Evolutionary conservation across 352 stramenopile genomes (phyloP).

Genomic region (Phytopythium aichiense): DNA sequence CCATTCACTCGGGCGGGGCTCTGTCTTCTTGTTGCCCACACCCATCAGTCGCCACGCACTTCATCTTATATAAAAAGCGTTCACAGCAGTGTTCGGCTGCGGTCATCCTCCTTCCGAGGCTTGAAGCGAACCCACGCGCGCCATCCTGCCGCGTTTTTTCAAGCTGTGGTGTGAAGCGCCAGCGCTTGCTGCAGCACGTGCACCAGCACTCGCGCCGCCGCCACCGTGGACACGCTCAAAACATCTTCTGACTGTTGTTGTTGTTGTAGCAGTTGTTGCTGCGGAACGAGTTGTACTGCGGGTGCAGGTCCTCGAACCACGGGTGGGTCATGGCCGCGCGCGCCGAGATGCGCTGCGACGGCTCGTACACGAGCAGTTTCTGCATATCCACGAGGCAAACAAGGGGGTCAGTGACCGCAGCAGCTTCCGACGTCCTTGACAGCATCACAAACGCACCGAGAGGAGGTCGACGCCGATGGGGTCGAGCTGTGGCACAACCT

Average conservation of each 20-base stretch:
- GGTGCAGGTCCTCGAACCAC: slow-evolving; percentile 81
- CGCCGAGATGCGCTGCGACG: slow-evolving; percentile 70
- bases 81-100: neutral
- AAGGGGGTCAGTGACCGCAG: neutral
- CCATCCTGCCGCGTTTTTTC: no score
- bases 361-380: slow-evolving; percentile 81
- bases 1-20: neutral
- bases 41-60: neutral
- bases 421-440: no score
- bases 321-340: slow-evolving; percentile 77
- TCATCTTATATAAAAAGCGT: neutral
- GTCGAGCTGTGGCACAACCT: slow-evolving; percentile 86
- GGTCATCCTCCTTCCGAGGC: neutral
- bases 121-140: neutral
- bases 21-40: neutral
- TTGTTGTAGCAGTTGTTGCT: slow-evolving; percentile 34
- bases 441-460: slow-evolving; percentile 35
- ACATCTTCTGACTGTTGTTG: slow-evolving; percentile 42
- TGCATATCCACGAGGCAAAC: slow-evolving; percentile 14
- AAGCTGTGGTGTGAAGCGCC: neutral
- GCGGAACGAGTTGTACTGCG: slow-evolving; percentile 70
- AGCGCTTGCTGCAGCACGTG: neutral
- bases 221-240: slow-evolving; percentile 11
- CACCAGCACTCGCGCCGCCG: neutral
- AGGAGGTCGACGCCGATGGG: slow-evolving; percentile 76